These are phyloP conservation scores for Penicillium hesseltinei DNA, from an alignment of 2,329 filamentous ascomycete genomes.

Conservation along the genomic window DNA sequence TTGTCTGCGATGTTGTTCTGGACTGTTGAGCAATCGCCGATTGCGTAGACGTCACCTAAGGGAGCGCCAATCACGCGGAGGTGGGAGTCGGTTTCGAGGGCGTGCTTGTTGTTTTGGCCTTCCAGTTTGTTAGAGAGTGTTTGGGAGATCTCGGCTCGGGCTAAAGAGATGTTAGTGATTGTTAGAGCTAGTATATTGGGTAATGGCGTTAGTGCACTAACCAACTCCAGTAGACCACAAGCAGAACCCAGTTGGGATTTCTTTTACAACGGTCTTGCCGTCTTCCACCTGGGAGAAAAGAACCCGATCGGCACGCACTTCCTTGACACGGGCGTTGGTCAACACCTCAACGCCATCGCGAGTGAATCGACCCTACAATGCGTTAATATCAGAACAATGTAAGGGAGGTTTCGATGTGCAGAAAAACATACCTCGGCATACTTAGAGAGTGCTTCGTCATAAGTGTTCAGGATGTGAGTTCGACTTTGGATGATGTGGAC, in stretches of 20 bases:
- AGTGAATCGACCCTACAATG: constrained; percentile 66
- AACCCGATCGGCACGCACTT: constrained; percentile 79
- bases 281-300: constrained; percentile 82
- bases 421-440: constrained; percentile 68
- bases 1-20: constrained; percentile 96
- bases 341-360: constrained; percentile 89
- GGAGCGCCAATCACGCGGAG: constrained; percentile 85
- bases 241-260: constrained; percentile 93
- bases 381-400: constrained; percentile 5
- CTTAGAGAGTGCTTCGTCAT: constrained; percentile 88
- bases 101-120: constrained; percentile 80
- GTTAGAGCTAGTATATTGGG: background rate
- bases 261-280: constrained; percentile 77
- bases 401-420: too few relatives aligned
- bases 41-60: constrained; percentile 90
- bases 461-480: constrained; percentile 94
- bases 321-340: constrained; percentile 89
- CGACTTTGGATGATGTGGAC: constrained; percentile 96
- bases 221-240: constrained; percentile 93
- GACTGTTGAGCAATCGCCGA: constrained; percentile 93
- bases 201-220: constrained; percentile 28
- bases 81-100: constrained; percentile 91
- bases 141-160: constrained; percentile 78
- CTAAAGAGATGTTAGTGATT: constrained; percentile 24
- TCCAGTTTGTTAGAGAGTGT: constrained; percentile 74